Conservation (phyloP, 176 grass and related monocot genomes). For the Lolium perenne region DNA sequence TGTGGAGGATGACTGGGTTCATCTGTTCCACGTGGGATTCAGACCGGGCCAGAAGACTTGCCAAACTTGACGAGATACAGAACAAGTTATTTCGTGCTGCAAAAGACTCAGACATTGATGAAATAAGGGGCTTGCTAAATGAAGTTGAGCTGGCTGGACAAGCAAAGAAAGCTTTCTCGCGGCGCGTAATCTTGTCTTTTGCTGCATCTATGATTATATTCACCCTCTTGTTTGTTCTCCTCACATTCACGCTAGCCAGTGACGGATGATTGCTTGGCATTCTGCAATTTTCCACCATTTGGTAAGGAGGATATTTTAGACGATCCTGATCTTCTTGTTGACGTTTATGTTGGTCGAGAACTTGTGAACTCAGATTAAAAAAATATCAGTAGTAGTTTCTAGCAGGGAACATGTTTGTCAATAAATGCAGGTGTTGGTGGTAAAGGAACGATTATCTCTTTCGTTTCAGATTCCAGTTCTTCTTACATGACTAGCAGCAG, state of each 20-base stretch:
- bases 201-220: constrained; percentile 58
- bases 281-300: not conserved
- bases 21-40: constrained; percentile 70
- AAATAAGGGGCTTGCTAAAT: constrained; percentile 71
- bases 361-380: not conserved
- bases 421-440: not conserved
- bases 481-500: not conserved
- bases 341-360: not conserved
- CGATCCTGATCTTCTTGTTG: not conserved
- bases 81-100: constrained; percentile 61
- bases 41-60: constrained; percentile 53
- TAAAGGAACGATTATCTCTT: not conserved
- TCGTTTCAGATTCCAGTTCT: not conserved
- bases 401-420: too few relatives aligned
- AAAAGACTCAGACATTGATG: constrained; percentile 78
- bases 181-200: constrained; percentile 59
- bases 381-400: not conserved
- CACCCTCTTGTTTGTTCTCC: constrained; percentile 64
- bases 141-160: constrained; percentile 74
- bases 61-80: constrained; percentile 68
- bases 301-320: constrained; percentile 8
- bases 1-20: constrained; percentile 84
- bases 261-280: constrained; percentile 65
- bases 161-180: constrained; percentile 58
- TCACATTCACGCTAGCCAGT: constrained; percentile 72